phyloP scores from a whole-genome alignment of 1,284 basidiomycete genomes.

The Boletus calvinii region DNA sequence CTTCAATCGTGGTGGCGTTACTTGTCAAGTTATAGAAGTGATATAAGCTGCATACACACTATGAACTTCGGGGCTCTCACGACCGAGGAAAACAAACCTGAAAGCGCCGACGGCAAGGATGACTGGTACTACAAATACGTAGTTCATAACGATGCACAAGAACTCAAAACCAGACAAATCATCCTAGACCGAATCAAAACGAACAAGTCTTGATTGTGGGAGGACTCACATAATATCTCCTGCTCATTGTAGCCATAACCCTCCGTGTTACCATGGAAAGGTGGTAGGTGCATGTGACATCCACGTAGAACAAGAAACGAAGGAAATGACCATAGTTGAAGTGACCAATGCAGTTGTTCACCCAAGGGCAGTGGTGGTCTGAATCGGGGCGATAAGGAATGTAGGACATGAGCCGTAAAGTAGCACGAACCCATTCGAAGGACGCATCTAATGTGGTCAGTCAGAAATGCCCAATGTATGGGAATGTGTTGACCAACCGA shows the following conservation, averaged over 20 bases:
- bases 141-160: slow-evolving; percentile 87
- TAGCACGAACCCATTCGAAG: slow-evolving; percentile 70
- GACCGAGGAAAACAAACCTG: slow-evolving; percentile 48
- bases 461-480: slow-evolving; percentile 12
- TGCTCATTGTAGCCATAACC: slow-evolving; percentile 50
- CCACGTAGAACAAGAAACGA: slow-evolving; percentile 90
- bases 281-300: slow-evolving; percentile 85
- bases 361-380: slow-evolving; percentile 94
- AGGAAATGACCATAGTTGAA: slow-evolving; percentile 90
- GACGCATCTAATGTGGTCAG: slow-evolving; percentile 55
- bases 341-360: slow-evolving; percentile 89
- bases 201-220: neutral
- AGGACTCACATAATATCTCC: slow-evolving; percentile 54
- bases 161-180: slow-evolving; percentile 71
- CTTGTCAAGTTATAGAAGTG: slow-evolving; percentile 80
- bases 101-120: slow-evolving; percentile 84
- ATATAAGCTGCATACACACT: slow-evolving; percentile 59
- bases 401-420: neutral
- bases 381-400: slow-evolving; percentile 9
- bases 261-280: slow-evolving; percentile 72
- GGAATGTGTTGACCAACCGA: slow-evolving; percentile 45
- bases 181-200: slow-evolving; percentile 46
- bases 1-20: slow-evolving; percentile 96
- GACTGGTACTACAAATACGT: slow-evolving; percentile 82
- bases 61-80: slow-evolving; percentile 2